Evolutionary conservation across 2,329 filamentous ascomycete genomes (phyloP), one percentile per base, ranked within the genome.

Genomic region (Penicillium sp.): DNA sequence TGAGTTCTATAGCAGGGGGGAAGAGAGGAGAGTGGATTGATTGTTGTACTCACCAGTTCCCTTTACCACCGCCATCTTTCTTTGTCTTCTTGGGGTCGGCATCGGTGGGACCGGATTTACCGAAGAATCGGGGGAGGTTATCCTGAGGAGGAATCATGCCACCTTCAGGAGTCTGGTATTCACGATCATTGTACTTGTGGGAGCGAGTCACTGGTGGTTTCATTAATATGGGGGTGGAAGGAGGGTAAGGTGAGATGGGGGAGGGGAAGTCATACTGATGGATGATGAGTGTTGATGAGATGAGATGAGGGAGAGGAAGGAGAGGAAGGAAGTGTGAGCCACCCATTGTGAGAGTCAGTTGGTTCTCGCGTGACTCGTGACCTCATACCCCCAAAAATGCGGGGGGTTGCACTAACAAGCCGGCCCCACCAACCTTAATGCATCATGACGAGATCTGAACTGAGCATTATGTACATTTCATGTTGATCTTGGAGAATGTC

Each of bases 171-270:
- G 84, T 89, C 68, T 86, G 86, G 80, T 96, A 90, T 82, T 95
- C 89, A 79, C 92, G 92, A 77, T 96, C 91, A 79, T 92, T 96
- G 81, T 83, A 85, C 83, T 97, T 99, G 86, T 93, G 91, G 63
- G 93, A 95, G 75, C 94, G 93, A 81, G 94, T 97, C 93, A 99
- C 92, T 96, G 66, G 8, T 14, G 11, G 26, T 14, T 7, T 21
- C 3, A 39, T n/a, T n/a, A n/a, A n/a, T n/a, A n/a, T n/a, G 14
- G 13, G 9, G 14, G 9, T 5, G 13, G 31, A 33, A 11, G 31
- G 31, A 4, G 14, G 31, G 37, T n/a, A 19, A 13, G 18, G 9
- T 13, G 9, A 13, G 9, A 5, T 16, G 24, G 11, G 10, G 24
- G 19, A 9, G n/a, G n/a, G 13, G 24, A 16, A 29, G 31, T 45